A percentile compares a stretch with the other conserved stretches of the same genome.
Evolutionary conservation across 352 stramenopile species (phyloP).

Genomic region (Phytophthora pinifolia): DNA sequence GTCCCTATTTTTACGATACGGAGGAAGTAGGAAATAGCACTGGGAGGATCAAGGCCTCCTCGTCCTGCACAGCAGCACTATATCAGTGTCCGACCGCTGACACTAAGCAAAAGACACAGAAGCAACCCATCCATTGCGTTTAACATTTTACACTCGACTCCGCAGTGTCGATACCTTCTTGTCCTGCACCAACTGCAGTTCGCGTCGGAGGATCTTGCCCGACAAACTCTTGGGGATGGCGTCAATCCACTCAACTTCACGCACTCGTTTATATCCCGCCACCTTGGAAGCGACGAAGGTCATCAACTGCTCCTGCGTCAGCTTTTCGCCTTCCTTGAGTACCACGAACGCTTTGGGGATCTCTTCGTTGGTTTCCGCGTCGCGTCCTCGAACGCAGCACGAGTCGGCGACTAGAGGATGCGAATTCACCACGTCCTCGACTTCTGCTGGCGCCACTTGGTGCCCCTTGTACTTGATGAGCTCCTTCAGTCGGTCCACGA

Average conservation of each 20-base stretch:
- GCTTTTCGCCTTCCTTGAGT: constrained; percentile 39
- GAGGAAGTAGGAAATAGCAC: too few relatives aligned
- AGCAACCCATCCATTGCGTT: neutral
- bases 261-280: constrained; percentile 86
- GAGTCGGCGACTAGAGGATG: constrained; percentile 77
- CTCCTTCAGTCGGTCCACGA: constrained; percentile 92
- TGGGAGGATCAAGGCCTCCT: constrained; percentile 1
- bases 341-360: constrained; percentile 91
- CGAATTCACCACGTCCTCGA: constrained; percentile 88
- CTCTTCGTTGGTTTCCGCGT: constrained; percentile 73
- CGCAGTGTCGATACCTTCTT: constrained; percentile 28
- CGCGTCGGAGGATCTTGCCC: constrained; percentile 88
- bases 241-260: constrained; percentile 84
- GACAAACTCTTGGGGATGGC: constrained; percentile 87
- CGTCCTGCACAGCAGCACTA: neutral
- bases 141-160: constrained; percentile 14
- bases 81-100: constrained; percentile 1
- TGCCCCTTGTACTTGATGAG: constrained; percentile 95
- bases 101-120: neutral
- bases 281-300: constrained; percentile 79
- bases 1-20: too few relatives aligned
- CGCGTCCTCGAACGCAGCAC: constrained; percentile 49
- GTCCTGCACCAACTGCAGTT: constrained; percentile 56
- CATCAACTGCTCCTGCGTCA: constrained; percentile 27
- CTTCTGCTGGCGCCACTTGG: constrained; percentile 88